Evolutionary conservation across 441 rosid genomes (phyloP).

Genomic region (Euphorbia schlechtendalii): DNA sequence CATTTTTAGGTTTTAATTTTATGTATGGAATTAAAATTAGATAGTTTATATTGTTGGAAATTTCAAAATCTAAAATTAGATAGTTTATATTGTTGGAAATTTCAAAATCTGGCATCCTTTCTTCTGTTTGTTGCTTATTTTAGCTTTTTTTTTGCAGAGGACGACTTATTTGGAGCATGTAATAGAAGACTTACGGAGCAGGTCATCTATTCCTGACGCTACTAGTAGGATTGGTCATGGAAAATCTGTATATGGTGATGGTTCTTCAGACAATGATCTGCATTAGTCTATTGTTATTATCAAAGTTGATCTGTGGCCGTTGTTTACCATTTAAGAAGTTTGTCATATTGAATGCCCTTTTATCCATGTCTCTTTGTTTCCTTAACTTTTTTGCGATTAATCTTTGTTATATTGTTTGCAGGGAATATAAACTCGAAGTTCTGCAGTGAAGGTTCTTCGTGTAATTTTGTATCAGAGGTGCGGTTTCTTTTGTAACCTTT

Average conservation of each 20-base stretch:
- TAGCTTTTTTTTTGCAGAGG: slow-evolving; percentile 33
- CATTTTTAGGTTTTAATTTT: not conserved
- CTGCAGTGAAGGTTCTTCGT: slow-evolving; percentile 29
- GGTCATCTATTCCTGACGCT: slow-evolving; percentile 18
- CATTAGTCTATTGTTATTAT: not conserved
- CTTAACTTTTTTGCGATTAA: not conserved
- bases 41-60: not conserved
- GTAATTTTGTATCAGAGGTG: slow-evolving; percentile 56
- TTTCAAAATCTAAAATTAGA: not conserved
- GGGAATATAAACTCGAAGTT: slow-evolving; percentile 30
- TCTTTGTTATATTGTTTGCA: slow-evolving; percentile 5
- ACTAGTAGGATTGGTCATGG: slow-evolving; percentile 16
- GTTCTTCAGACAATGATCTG: slow-evolving; percentile 10
- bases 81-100: not conserved
- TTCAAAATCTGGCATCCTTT: not conserved
- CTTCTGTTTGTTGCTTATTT: slow-evolving; percentile 5
- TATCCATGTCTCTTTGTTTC: not conserved
- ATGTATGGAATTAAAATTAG: not conserved
- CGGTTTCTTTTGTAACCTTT: not conserved
- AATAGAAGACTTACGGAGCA: slow-evolving; percentile 25
- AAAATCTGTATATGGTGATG: slow-evolving; percentile 28
- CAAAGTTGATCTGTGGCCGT: not conserved
- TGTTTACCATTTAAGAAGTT: not conserved
- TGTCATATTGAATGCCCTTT: not conserved
- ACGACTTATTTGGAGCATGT: slow-evolving; percentile 30